phyloP scores from a whole-genome alignment of 179 eudicot genomes.

The Silene noctiflora region DNA sequence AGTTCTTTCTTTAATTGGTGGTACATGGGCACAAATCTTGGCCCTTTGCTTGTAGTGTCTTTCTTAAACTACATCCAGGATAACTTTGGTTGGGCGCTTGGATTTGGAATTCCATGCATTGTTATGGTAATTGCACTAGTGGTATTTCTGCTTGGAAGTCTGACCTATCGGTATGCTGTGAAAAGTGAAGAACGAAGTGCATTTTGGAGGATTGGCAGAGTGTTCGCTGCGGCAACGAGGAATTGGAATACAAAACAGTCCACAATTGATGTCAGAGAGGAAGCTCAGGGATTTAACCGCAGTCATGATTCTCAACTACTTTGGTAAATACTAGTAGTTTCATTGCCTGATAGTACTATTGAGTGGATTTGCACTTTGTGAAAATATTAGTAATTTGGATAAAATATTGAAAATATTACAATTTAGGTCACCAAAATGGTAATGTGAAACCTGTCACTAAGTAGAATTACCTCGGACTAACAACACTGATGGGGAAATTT shows the following conservation, averaged over 20 bases:
- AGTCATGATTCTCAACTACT: conserved; percentile 43
- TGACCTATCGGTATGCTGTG: conserved; percentile 53
- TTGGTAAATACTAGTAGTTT: conserved; percentile 32
- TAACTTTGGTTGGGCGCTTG: conserved; percentile 77
- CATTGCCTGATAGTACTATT: no score
- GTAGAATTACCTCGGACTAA: background rate
- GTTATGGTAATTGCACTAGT: conserved; percentile 58
- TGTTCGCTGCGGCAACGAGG: conserved; percentile 55
- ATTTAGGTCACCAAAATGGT: conserved; percentile 2
- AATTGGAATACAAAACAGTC: conserved; percentile 50
- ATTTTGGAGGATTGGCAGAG: conserved; percentile 60
- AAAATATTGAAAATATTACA: background rate
- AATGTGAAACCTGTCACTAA: background rate
- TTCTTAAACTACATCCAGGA: conserved; percentile 70
- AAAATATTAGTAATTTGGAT: background rate
- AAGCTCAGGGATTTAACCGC: conserved; percentile 40
- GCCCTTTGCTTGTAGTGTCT: conserved; percentile 37
- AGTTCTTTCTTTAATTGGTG: conserved; percentile 99
- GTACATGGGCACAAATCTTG: conserved; percentile 51
- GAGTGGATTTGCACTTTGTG: no score
- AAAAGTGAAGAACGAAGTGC: conserved; percentile 48
- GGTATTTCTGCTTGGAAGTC: conserved; percentile 57
- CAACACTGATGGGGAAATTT: background rate
- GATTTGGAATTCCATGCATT: conserved; percentile 88
- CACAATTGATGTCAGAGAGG: conserved; percentile 35